Evolutionary conservation across 768 basidiomycete species (phyloP).

Genomic region (Lactarius evosmus): DNA sequence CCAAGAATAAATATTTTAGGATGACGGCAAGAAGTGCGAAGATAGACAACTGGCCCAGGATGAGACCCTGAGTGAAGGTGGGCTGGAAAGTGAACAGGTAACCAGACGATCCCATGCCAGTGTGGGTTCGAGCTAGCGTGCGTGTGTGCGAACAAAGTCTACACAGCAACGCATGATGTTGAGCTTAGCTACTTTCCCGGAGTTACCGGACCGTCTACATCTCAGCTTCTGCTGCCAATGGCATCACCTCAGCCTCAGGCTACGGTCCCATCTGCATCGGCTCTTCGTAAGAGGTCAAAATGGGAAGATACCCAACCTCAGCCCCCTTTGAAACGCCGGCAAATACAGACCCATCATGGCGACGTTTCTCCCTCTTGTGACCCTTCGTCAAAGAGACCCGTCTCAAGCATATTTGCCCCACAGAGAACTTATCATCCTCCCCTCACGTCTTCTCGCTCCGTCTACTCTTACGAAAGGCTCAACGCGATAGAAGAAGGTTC

Average conservation of each 20-base stretch:
- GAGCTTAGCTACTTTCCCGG: not conserved
- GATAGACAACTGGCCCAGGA: conserved; percentile 90
- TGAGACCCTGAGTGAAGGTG: conserved; percentile 93
- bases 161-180: too few species aligned
- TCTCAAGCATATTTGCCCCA: conserved; percentile 65
- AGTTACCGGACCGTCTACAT: conserved; percentile 7
- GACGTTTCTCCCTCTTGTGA: conserved; percentile 28
- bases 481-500: conserved; percentile 99
- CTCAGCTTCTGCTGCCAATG: not conserved
- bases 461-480: conserved; percentile 88
- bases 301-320: conserved; percentile 48
- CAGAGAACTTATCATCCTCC: conserved; percentile 73
- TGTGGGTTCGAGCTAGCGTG: not conserved
- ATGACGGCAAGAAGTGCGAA: conserved; percentile 71
- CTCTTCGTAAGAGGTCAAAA: conserved; percentile 72
- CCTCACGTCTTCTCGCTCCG: conserved; percentile 84
- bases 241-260: not conserved
- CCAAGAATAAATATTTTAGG: conserved; percentile 94
- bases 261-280: conserved; percentile 38
- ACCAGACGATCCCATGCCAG: conserved; percentile 35
- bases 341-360: conserved; percentile 41
- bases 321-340: conserved; percentile 52
- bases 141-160: too few species aligned
- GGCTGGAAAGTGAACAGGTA: conserved; percentile 74
- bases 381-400: conserved; percentile 26